Base-by-base conservation (phyloP, 139 green algal species). In the Penium margaritaceum region DNA sequence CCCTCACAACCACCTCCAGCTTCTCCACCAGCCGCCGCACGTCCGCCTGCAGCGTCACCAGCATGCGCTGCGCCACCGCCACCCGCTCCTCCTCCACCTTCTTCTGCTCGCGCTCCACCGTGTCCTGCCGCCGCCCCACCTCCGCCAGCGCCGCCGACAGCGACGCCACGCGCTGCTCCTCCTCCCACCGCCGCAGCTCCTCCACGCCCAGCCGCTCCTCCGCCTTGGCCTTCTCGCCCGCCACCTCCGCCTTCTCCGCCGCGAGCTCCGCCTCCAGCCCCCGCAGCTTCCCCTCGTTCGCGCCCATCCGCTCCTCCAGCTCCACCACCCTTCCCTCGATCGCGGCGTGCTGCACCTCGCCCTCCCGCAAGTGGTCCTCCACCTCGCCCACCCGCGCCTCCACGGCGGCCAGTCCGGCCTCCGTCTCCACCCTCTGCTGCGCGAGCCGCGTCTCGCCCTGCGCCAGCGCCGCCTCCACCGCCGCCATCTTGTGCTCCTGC, bases 11-110 rank as follows among this genome's bases (percentile, higher is more conserved):
- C 47, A 33, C 47, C 47, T 60, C 47, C 47, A 60, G 14, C 19
- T 60, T 60, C 47, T 60, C 47, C 47, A 60, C 47, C 21, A 60
- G 47, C 14, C n/a, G n/a, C 47, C 47, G 9, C 47, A 60, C 47
- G 14, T 60, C 47, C 47, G 47, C 47, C 47, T 60, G 47, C 47
- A 60, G 21, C 47, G n/a, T n/a, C 47, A 24, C 30, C 47, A 60
- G 17, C 47, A 60, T 60, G n/a, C 30, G 29, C 21, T 60, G 47
- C 0, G 47, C 47, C 17, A 24, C 47, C n/a, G 47, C 47, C 0
- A 60, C 15, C 1, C 47, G 47, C 17, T 60, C 47, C 47, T 60
- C 47, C 47, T 60, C 47, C 47, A 33, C n/a, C 47, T 24, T n/a
- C 47, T 60, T 60, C 19, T 33, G 47, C 19, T 60, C 47, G 1